Percentiles rank a stretch among this genome's conserved stretches.
phyloP scores from a whole-genome alignment of 768 basidiomycete species.

The Russula virescens region DNA sequence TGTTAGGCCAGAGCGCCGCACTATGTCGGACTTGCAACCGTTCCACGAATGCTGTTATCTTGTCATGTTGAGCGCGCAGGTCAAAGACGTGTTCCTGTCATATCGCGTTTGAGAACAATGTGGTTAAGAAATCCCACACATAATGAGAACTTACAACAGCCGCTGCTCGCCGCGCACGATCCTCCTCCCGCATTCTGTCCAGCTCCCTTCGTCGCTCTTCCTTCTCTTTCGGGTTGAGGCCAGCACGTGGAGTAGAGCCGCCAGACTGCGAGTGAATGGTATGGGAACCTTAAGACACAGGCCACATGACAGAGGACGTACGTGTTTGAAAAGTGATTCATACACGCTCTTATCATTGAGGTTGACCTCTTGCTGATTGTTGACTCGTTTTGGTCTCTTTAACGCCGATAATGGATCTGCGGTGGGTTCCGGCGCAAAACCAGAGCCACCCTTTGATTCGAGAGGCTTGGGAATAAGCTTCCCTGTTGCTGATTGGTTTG shows the following conservation, averaged over 20 bases:
- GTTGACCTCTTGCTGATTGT: constrained; percentile 24
- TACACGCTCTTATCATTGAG: constrained; percentile 25
- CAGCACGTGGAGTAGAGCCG: constrained; percentile 24
- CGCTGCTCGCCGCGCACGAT: constrained; percentile 26
- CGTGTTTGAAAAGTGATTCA: constrained; percentile 25
- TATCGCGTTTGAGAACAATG: not conserved
- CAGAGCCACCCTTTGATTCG: constrained; percentile 5
- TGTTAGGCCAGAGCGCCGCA: constrained; percentile 24
- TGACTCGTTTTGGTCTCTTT: constrained; percentile 22
- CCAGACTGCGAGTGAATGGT: constrained; percentile 14
- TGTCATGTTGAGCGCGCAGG: constrained; percentile 27
- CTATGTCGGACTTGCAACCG: constrained; percentile 23
- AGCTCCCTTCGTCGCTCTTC: constrained; percentile 29
- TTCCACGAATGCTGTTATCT: constrained; percentile 26
- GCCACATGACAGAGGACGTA: constrained; percentile 14
- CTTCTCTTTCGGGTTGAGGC: constrained; percentile 26
- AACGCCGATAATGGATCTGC: constrained; percentile 19
- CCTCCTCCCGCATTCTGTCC: constrained; percentile 29
- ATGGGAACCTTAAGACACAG: not conserved
- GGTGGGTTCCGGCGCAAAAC: not conserved
- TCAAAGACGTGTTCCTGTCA: constrained; percentile 27
- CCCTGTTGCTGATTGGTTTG: constrained; percentile 1
- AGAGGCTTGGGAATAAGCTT: constrained; percentile 4
- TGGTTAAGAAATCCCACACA: not conserved
- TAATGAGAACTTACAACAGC: constrained; percentile 17